Evolutionary conservation across 805 yeast genomes (phyloP).

Genomic region (Yarrowia keelungensis): DNA sequence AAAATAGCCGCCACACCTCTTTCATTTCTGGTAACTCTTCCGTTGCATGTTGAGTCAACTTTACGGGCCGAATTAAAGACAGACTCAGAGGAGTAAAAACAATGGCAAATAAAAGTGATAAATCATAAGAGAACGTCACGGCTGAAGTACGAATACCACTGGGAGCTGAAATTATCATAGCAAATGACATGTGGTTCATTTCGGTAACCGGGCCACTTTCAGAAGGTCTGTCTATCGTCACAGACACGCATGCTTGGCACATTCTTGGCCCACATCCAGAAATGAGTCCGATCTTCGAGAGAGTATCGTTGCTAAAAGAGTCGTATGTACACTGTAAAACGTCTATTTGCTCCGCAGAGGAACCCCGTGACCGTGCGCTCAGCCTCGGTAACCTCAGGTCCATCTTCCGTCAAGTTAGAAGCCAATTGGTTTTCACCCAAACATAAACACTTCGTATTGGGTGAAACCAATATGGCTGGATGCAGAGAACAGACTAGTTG

Average conservation of each 20-base stretch:
- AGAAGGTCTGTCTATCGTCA: background rate
- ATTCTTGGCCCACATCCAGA: conserved; percentile 16
- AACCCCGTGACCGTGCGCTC: no score
- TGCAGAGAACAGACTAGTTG: background rate
- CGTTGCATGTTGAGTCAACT: no score
- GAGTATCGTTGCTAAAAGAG: background rate
- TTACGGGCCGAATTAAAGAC: no score
- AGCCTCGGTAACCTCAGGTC: no score
- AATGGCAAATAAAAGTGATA: no score
- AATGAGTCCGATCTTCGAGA: background rate
- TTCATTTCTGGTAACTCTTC: no score
- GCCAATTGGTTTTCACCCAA: conserved; percentile 13
- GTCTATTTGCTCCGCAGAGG: no score
- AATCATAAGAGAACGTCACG: background rate
- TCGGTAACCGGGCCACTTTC: background rate
- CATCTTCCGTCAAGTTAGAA: background rate
- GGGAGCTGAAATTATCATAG: background rate
- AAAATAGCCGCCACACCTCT: background rate
- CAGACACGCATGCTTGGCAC: conserved; percentile 22
- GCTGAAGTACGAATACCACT: background rate
- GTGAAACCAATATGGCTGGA: background rate
- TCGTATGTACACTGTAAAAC: background rate
- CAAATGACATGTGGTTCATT: background rate
- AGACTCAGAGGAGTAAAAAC: no score
- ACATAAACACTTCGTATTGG: background rate